Conservation (phyloP, 208 protist genomes). For the Trypanosoma mega region DNA sequence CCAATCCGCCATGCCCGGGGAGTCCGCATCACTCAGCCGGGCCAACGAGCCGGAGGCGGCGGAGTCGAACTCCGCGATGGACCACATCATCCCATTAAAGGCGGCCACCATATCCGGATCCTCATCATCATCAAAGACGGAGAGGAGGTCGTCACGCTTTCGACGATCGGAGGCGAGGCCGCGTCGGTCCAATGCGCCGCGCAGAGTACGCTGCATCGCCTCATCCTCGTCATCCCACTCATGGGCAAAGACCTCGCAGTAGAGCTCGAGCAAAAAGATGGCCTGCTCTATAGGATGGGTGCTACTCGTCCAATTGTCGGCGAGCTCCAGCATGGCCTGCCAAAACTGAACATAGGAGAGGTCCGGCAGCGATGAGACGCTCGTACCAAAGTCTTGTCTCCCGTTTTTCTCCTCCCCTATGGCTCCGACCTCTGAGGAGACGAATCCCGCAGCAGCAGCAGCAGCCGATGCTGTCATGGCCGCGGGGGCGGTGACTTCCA, state of each 20-base stretch:
- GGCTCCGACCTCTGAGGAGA: not conserved
- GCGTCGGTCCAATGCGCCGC: conserved; percentile 9
- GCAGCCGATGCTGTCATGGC: too few species aligned
- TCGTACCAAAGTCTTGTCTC: not conserved
- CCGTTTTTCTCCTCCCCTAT: not conserved
- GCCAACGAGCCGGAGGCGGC: not conserved
- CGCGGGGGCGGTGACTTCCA: too few species aligned
- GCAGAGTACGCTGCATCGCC: conserved; percentile 32
- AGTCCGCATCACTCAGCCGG: not conserved
- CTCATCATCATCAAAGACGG: not conserved
- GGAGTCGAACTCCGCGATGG: conserved; percentile 13
- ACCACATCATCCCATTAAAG: conserved; percentile 15
- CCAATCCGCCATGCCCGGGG: too few species aligned
- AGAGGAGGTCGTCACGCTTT: conserved; percentile 6
- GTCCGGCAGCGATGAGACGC: conserved; percentile 44
- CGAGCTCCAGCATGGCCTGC: conserved; percentile 81
- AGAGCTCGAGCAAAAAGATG: conserved; percentile 78
- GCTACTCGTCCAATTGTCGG: conserved; percentile 85
- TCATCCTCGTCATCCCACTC: conserved; percentile 76
- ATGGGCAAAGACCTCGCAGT: conserved; percentile 79
- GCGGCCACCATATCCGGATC: conserved; percentile 1
- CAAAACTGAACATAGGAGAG: conserved; percentile 83
- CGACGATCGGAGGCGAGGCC: not conserved
- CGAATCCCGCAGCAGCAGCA: too few species aligned
- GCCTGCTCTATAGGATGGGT: conserved; percentile 68